Base-by-base conservation (phyloP, 2,329 filamentous ascomycete species). In the Paraphoma chrysanthemicola region DNA sequence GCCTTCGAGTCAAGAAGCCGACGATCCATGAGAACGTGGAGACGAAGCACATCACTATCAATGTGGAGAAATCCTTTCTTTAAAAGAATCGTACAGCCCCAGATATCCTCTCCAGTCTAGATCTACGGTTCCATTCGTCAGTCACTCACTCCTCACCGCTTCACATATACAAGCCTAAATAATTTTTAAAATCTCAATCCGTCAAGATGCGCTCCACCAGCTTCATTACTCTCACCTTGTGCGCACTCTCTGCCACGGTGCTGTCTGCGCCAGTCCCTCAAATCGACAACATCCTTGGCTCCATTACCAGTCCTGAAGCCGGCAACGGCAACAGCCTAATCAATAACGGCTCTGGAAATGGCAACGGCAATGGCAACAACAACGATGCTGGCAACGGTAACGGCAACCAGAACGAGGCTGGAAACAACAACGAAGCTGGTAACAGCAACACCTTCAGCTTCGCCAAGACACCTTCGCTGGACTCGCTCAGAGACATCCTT, bases 261-360 rank as follows among this genome's bases (percentile, higher is more conserved):
- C 39, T 62, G n/a, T 48, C 61, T 12, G 64, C 64, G 3, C 64
- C 64, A 28, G 57, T 54, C 23, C 61, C 61, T 9, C 55, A 63
- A 39, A 23, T 60, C 18, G 48, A 31, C 23, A 60, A 48, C 48
- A 48, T 60, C 43, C 18, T 61, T 12, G 57, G 56, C 16, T 60
- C 56, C 4, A 53, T 59, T 23, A 59, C 51, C 12, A 54, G 49
- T 18, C 54, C 58, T 6, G 44, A 31, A 8, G 58, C 50, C 11
- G 54, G 45, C 6, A 58, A 48, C 23, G 30, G 38, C 31, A 61
- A 61, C 39, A 6, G 11, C 2, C 53, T 61, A 38, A 23, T 43
- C 31, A 48, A 18, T 14, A 58, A 58, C 12, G 41, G 39, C 9
- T 38, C 39, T n/a, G 10, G 31, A 9, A 57, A 54, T 18, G 50